A percentile compares a stretch with the other conserved stretches of the same genome.
phyloP scores from a whole-genome alignment of 2,329 filamentous ascomycete species.

The Parascedosporium putredinis region DNA sequence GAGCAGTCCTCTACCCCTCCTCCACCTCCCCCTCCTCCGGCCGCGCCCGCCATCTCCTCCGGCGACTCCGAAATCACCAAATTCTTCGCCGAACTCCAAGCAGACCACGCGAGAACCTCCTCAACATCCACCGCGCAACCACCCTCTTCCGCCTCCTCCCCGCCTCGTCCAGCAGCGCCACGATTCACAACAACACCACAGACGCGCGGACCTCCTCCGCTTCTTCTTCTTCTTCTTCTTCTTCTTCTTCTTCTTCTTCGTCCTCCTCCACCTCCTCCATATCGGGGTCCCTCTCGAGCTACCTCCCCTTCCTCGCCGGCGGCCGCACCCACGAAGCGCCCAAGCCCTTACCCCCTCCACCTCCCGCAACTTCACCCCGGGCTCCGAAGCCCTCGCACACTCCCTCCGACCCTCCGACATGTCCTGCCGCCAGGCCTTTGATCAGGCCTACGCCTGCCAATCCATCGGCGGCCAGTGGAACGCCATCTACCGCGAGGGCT shows the following conservation, averaged over 20 bases:
- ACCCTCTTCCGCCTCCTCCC: neutral
- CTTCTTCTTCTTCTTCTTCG: conserved; percentile 19
- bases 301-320: conserved; percentile 19
- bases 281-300: conserved; percentile 21
- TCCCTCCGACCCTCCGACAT: conserved; percentile 69
- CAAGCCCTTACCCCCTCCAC: conserved; percentile 10
- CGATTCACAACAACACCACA: no score
- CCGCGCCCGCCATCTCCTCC: conserved; percentile 9
- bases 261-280: conserved; percentile 22
- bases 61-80: conserved; percentile 43
- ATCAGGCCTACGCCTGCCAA: conserved; percentile 89
- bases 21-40: conserved; percentile 11
- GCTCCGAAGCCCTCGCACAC: conserved; percentile 43
- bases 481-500: conserved; percentile 79
- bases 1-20: conserved; percentile 13
- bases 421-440: conserved; percentile 85
- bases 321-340: conserved; percentile 11
- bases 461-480: conserved; percentile 86
- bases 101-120: conserved; percentile 15
- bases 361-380: conserved; percentile 15
- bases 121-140: conserved; percentile 13
- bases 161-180: conserved; percentile 6
- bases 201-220: conserved; percentile 9
- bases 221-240: conserved; percentile 15
- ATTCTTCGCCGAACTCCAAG: conserved; percentile 29